Evolutionary conservation across 495 filamentous ascomycete genomes (phyloP).

Genomic region (Penicillium odoratum): DNA sequence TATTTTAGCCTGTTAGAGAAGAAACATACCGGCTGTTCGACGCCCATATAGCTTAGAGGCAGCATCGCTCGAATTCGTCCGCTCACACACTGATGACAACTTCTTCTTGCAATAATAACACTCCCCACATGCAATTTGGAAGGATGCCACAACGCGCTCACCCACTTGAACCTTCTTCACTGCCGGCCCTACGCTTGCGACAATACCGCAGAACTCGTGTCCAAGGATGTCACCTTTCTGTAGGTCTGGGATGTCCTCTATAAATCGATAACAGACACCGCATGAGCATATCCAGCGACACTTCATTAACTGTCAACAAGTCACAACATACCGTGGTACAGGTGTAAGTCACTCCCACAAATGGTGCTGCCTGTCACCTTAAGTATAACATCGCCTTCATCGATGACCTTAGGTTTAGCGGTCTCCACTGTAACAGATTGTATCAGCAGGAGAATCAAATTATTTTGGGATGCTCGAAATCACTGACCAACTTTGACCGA

Average conservation of each 20-base stretch:
- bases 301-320: background rate
- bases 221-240: conserved; percentile 85
- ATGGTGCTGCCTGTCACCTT: conserved; percentile 84
- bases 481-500: no score
- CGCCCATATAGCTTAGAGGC: conserved; percentile 72
- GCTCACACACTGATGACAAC: conserved; percentile 74
- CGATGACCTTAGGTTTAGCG: conserved; percentile 69
- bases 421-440: conserved; percentile 48
- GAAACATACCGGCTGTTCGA: conserved; percentile 63
- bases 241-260: conserved; percentile 64
- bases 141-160: conserved; percentile 79
- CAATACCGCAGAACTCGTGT: conserved; percentile 84
- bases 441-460: no score
- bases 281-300: background rate
- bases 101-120: conserved; percentile 80
- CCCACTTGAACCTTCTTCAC: conserved; percentile 63
- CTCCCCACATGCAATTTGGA: conserved; percentile 72
- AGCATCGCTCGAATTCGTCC: conserved; percentile 70
- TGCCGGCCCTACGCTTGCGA: conserved; percentile 66
- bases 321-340: conserved; percentile 60
- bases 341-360: conserved; percentile 83
- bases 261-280: background rate
- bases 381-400: conserved; percentile 76
- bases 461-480: no score
- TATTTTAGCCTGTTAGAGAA: background rate